Evolutionary conservation across 2,329 filamentous ascomycete species (phyloP), one percentile per base, ranked within the genome.

Genomic region (Lasiodiplodia hormozganensis): DNA sequence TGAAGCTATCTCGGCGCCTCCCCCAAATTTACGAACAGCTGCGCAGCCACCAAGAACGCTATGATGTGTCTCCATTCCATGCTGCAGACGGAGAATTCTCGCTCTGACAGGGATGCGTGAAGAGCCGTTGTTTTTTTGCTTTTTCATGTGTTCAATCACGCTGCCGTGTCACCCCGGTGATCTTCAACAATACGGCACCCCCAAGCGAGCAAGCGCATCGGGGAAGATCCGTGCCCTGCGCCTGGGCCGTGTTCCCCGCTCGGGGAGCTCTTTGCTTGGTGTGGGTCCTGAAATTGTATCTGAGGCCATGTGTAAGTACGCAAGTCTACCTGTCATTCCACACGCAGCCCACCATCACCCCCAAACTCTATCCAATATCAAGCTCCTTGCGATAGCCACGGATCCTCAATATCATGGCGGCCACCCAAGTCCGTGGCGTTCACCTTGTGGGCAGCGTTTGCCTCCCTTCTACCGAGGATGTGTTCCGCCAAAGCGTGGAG

Each of bases 371-470:
- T 51, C 28, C 6, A 16, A 11, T 43, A 14, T 21, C 57, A 28
- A 6, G 28, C 53, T 36, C 40, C 23, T 34, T 51, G 21, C 52
- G 18, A 31, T 18, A 21, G n/a, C 40, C 28, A 16, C 47, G 8
- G 3, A 36, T 16, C 14, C 4, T 16, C 12, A 23, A 7, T 14
- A 49, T 25, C 28, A 69, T 67, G 58, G 14, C 68, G 11, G 34
- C 49, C 18, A 28, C n/a, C 40, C 49, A 70, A 49, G 34, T 60
- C n/a, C 62, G 47, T 47, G 70, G 68, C n/a, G 69, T 72, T 18
- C 72, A 71, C n/a, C 40, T 73, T 5, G 68, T 72, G 16, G 72
- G 71, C 31, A 71, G 70, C 49, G 64, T 73, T 21, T 69, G 66
- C 54, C 52, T 71, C 11, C 52, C 69, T 5, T 56, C 60, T 34